Evolutionary conservation across 2,329 filamentous ascomycete genomes (phyloP).

Genomic region (Davidsoniella virescens): DNA sequence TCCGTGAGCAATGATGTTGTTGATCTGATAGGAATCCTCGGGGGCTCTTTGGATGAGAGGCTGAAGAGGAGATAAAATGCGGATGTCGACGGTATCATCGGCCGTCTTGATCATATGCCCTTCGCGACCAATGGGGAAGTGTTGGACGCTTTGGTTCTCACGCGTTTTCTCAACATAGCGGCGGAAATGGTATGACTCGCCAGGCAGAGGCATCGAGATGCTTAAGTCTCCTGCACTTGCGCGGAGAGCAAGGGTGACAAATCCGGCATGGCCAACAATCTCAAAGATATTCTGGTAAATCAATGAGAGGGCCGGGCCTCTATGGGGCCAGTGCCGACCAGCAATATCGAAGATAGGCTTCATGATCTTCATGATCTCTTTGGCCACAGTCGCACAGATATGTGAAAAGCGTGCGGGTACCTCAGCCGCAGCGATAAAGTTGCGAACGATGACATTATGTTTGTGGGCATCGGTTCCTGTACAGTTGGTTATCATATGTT

Average conservation of each 20-base stretch:
- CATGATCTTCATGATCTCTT: slow-evolving; percentile 4
- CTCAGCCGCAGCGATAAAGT: too few species aligned
- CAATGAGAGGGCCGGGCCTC: neutral
- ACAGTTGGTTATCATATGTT: neutral
- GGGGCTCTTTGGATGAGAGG: slow-evolving; percentile 3
- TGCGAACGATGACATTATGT: too few species aligned
- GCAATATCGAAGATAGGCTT: slow-evolving; percentile 8
- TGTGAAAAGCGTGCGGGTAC: too few species aligned
- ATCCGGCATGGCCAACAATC: slow-evolving; percentile 2
- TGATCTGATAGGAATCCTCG: neutral
- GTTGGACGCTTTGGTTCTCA: neutral
- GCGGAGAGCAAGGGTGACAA: slow-evolving; percentile 9
- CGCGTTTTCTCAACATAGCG: neutral
- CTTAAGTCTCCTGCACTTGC: neutral
- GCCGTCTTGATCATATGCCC: neutral
- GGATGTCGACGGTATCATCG: neutral
- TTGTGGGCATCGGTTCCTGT: too few species aligned
- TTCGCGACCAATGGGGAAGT: neutral
- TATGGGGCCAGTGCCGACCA: slow-evolving; percentile 4
- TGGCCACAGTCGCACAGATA: neutral
- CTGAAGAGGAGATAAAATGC: slow-evolving; percentile 3
- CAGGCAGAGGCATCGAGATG: slow-evolving; percentile 8
- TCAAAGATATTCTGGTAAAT: slow-evolving; percentile 5
- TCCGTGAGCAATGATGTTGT: neutral
- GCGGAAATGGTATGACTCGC: slow-evolving; percentile 7